Percentiles rank a stretch among this genome's conserved stretches.
phyloP scores from a whole-genome alignment of 2,329 filamentous ascomycete genomes.

The Cercospora canescens region DNA sequence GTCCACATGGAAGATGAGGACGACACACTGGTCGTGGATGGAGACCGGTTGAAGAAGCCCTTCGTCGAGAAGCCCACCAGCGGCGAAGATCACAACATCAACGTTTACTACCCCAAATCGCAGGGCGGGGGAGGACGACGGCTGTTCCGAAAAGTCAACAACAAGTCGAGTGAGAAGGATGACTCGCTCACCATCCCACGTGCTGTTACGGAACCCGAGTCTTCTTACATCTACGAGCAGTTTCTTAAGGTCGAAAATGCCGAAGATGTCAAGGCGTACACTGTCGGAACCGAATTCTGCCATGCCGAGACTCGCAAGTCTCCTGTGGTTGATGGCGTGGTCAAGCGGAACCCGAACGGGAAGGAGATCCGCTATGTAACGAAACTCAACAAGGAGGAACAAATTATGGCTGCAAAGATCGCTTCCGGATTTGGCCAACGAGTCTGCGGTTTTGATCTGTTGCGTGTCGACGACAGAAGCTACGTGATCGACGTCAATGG shows the following conservation, averaged over 20 bases:
- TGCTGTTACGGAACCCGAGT: conserved; percentile 74
- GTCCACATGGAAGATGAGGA: conserved; percentile 89
- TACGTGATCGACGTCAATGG: conserved; percentile 99
- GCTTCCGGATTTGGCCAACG: conserved; percentile 89
- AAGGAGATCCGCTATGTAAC: conserved; percentile 98
- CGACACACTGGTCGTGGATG: conserved; percentile 86
- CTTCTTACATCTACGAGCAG: conserved; percentile 95
- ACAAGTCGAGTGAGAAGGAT: conserved; percentile 97
- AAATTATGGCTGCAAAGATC: conserved; percentile 84
- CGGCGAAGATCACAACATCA: conserved; percentile 97
- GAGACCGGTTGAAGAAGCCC: conserved; percentile 77
- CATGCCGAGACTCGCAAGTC: conserved; percentile 97
- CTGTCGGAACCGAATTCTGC: conserved; percentile 87
- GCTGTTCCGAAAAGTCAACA: conserved; percentile 94
- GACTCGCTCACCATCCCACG: conserved; percentile 73
- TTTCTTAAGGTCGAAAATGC: conserved; percentile 96
- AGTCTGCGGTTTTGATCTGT: conserved; percentile 92
- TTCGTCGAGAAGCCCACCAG: conserved; percentile 99
- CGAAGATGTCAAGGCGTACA: conserved; percentile 98
- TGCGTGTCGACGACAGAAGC: conserved; percentile 84
- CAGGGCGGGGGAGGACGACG: conserved; percentile 86
- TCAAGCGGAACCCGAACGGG: conserved; percentile 92
- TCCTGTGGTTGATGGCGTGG: conserved; percentile 92
- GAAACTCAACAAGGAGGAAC: conserved; percentile 75
- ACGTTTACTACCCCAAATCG: conserved; percentile 91